Base-by-base conservation (phyloP, 331 rosid genomes). In the Quercus tomentella region DNA sequence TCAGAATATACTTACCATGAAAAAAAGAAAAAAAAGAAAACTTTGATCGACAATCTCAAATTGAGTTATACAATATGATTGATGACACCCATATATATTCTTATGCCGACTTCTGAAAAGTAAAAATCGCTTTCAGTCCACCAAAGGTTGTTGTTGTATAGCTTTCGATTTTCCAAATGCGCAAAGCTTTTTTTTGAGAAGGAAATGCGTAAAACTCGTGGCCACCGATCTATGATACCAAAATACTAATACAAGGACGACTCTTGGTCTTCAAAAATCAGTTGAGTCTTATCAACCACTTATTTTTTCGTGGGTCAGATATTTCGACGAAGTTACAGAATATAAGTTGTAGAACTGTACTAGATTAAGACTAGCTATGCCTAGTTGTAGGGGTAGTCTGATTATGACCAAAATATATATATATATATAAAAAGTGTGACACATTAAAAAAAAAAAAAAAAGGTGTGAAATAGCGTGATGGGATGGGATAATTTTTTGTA, bases 71-170 rank as follows among this genome's bases (percentile, higher is more conserved):
- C 45, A 41, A 8, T 41, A 41, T 41, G 12, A 41, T 41, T 8
- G 45, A 41, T 41, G 12, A 41, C 45, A 8, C 12, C 45, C 45
- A 41, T 2, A 41, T 41, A 8, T 8, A 37, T 2, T 41, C 45
- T 9, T 41, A 41, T 2, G 45, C 45, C 73, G 85, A 55, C 85
- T 78, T 61, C 80, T 56, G 12, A 41, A 41, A 41, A 8, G 45
- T 41, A 41, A 77, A 72, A 51, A 74, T 85, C 83, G 77, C 83
- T 81, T 80, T 89, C 87, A 22, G 41, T 72, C 43, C 76, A 56
- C 26, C 82, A 76, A 66, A 82, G 76, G 63, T 68, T 41, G 73
- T 8, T 41, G 45, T 0, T 41, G 12, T 2, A 41, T 41, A 57
- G 80, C 70, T 51, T 75, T 70, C 0, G 76, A 79, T 67, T 28